phyloP scores from a whole-genome alignment of 495 filamentous ascomycete species.

The Trichoderma reesei region DNA sequence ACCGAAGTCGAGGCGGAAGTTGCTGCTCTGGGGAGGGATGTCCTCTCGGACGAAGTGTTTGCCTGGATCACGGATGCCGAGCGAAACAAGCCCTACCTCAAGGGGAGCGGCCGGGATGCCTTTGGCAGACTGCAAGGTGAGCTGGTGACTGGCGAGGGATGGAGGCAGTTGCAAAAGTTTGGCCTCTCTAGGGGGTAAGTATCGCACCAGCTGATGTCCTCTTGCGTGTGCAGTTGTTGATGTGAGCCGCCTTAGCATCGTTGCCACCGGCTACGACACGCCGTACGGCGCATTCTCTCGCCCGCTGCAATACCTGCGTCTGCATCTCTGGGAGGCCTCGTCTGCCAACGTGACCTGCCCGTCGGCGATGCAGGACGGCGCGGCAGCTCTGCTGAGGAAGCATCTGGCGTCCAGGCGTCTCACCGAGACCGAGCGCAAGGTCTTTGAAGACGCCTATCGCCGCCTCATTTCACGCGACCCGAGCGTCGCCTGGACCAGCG shows the following conservation, averaged over 20 bases:
- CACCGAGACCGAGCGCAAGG: conserved; percentile 16
- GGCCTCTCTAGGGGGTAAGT: conserved; percentile 40
- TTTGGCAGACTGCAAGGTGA: conserved; percentile 40
- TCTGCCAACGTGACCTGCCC: conserved; percentile 57
- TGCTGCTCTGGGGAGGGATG: conserved; percentile 32
- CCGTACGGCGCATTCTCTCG: conserved; percentile 38
- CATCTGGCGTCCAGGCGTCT: conserved; percentile 31
- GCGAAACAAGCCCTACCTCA: conserved; percentile 44
- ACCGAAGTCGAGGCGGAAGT: conserved; percentile 29
- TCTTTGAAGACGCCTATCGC: conserved; percentile 43
- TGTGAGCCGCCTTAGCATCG: conserved; percentile 23
- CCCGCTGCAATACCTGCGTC: conserved; percentile 42
- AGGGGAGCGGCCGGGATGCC: conserved; percentile 34
- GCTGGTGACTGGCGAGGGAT: conserved; percentile 47
- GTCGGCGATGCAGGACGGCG: conserved; percentile 62
- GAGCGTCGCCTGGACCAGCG: conserved; percentile 56
- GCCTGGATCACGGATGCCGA: conserved; percentile 49
- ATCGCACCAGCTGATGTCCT: no score
- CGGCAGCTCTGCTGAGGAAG: conserved; percentile 48
- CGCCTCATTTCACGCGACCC: conserved; percentile 46
- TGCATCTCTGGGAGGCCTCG: conserved; percentile 55
- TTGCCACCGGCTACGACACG: conserved; percentile 46
- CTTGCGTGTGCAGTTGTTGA: background rate
- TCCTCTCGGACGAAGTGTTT: conserved; percentile 36
- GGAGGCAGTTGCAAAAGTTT: conserved; percentile 44